Percentiles rank a stretch among this genome's conserved stretches.
phyloP scores from a whole-genome alignment of 495 filamentous ascomycete genomes.

The Rhypophila decipiens region DNA sequence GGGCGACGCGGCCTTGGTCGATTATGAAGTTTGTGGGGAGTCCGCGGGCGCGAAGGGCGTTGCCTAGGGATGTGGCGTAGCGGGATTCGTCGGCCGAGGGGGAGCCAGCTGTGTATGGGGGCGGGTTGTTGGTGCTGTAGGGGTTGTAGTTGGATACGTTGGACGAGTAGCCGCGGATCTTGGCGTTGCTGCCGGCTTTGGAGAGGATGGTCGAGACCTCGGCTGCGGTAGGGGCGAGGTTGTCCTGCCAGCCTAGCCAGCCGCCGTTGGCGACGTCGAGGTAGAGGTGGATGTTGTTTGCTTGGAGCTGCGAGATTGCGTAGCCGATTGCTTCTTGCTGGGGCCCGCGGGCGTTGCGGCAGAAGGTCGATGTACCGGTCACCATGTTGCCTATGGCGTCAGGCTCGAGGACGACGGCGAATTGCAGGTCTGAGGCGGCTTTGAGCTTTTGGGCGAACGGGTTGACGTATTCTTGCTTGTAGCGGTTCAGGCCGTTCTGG shows the following conservation, averaged over 20 bases:
- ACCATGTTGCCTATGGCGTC: constrained; percentile 59
- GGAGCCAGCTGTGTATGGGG: constrained; percentile 39
- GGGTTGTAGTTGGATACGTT: constrained; percentile 77
- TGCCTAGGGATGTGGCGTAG: constrained; percentile 59
- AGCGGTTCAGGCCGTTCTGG: constrained; percentile 45
- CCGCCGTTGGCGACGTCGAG: constrained; percentile 58
- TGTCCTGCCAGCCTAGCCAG: constrained; percentile 75
- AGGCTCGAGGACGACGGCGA: constrained; percentile 46
- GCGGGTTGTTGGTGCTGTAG: constrained; percentile 38
- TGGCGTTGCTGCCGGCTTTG: constrained; percentile 32
- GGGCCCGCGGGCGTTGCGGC: constrained; percentile 50
- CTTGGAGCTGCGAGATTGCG: constrained; percentile 48
- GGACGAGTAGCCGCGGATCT: constrained; percentile 61
- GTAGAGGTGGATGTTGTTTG: constrained; percentile 56
- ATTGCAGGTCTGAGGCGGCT: constrained; percentile 23
- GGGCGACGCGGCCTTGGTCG: constrained; percentile 36
- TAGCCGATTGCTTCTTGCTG: constrained; percentile 53
- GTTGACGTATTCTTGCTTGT: constrained; percentile 55
- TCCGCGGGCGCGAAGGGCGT: constrained; percentile 49
- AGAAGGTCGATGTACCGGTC: constrained; percentile 46
- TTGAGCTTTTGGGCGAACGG: constrained; percentile 27
- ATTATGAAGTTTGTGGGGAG: constrained; percentile 60
- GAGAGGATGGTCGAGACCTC: constrained; percentile 54
- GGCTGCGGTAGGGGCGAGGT: constrained; percentile 53
- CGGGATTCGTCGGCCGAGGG: constrained; percentile 54